Conservation (phyloP, 805 yeast genomes). For the Ogataea kodamae region DNA sequence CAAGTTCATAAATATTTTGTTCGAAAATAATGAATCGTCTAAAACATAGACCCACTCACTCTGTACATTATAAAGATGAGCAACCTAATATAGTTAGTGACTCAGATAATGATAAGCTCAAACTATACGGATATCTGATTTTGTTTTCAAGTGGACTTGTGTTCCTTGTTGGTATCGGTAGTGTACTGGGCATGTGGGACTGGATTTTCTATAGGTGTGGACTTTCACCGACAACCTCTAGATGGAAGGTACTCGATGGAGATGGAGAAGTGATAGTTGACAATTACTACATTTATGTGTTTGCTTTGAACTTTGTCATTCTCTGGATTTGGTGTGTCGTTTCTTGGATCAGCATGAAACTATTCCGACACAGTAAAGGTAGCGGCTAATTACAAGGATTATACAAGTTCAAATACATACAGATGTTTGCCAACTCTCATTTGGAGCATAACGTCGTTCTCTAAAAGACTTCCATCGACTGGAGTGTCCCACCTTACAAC, state of each 20-base stretch:
- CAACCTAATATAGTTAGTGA: slow-evolving; percentile 3
- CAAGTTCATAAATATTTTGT: slow-evolving; percentile 3
- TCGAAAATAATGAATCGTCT: slow-evolving; percentile 5
- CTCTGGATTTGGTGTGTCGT: slow-evolving; percentile 68
- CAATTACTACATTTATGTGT: slow-evolving; percentile 30
- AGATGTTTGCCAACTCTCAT: slow-evolving; percentile 75
- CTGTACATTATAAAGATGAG: slow-evolving; percentile 20
- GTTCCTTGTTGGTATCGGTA: slow-evolving; percentile 29
- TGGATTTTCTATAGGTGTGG: slow-evolving; percentile 20
- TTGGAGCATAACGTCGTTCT: slow-evolving; percentile 59
- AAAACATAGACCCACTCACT: slow-evolving; percentile 26
- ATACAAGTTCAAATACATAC: slow-evolving; percentile 45
- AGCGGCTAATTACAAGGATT: slow-evolving; percentile 32
- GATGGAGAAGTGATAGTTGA: slow-evolving; percentile 21
- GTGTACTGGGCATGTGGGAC: slow-evolving; percentile 30
- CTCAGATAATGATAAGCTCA: slow-evolving; percentile 9
- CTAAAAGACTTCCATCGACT: slow-evolving; percentile 45
- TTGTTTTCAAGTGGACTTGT: slow-evolving; percentile 26
- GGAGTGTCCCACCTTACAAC: slow-evolving; percentile 46
- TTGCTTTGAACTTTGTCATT: slow-evolving; percentile 32
- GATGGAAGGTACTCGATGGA: slow-evolving; percentile 13
- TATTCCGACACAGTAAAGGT: slow-evolving; percentile 77
- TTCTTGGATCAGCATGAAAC: slow-evolving; percentile 78
- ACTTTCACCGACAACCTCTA: slow-evolving; percentile 7
- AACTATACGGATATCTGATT: slow-evolving; percentile 28